Conservation (phyloP, 345 rosid species). For the Cardamine resedifolia region DNA sequence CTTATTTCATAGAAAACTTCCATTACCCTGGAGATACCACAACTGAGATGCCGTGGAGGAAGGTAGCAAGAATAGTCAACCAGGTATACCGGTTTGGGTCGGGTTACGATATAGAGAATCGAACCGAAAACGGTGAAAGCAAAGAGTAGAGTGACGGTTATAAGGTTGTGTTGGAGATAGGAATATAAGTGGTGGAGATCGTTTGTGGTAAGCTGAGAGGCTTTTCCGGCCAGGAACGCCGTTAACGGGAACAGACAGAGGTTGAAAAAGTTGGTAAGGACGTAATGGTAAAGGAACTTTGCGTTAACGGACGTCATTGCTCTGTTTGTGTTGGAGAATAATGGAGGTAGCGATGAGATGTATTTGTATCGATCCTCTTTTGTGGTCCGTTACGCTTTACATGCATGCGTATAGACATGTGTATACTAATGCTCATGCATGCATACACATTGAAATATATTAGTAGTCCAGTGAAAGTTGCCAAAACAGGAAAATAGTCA, state of each 20-base stretch:
- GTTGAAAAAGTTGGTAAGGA: slow-evolving; percentile 27
- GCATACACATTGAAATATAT: slow-evolving; percentile 32
- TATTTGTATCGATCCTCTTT: slow-evolving; percentile 20
- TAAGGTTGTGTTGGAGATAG: slow-evolving; percentile 25
- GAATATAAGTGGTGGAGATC: slow-evolving; percentile 24
- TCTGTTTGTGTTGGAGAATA: slow-evolving; percentile 22
- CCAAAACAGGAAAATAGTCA: slow-evolving; percentile 18
- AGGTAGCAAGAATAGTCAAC: slow-evolving; percentile 37
- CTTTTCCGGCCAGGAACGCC: slow-evolving; percentile 28
- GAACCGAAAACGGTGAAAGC: slow-evolving; percentile 10
- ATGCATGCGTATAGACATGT: slow-evolving; percentile 34
- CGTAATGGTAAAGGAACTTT: slow-evolving; percentile 32
- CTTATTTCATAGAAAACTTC: slow-evolving; percentile 26
- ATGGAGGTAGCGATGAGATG: slow-evolving; percentile 19
- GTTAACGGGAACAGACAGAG: slow-evolving; percentile 31
- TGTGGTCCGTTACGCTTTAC: slow-evolving; percentile 34
- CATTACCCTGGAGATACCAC: slow-evolving; percentile 20
- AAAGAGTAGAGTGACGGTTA: background rate
- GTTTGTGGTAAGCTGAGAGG: slow-evolving; percentile 7
- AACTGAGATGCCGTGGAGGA: slow-evolving; percentile 28
- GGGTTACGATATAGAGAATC: slow-evolving; percentile 30
- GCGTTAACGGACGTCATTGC: slow-evolving; percentile 33
- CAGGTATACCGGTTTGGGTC: slow-evolving; percentile 33
- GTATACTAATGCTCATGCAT: slow-evolving; percentile 34
- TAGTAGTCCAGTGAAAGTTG: slow-evolving; percentile 30